Evolutionary conservation across 768 basidiomycete species (phyloP), one percentile per base, ranked within the genome.

Genomic region (Pleurotus tuber-regium): DNA sequence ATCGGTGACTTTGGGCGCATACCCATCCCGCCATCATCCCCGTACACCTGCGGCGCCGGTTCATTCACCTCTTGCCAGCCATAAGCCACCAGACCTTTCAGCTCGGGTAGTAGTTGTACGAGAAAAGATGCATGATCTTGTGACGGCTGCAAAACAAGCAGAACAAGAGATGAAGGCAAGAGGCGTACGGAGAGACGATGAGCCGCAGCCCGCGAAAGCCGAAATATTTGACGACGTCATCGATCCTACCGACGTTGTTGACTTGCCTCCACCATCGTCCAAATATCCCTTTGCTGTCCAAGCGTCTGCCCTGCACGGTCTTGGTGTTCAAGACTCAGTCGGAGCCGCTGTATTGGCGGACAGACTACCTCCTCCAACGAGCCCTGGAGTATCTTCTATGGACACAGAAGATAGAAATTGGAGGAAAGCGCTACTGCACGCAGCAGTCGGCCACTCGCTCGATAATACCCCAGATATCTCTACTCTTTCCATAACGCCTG

Each of bases 231-330:
- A 83, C n/a, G 35, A 38, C 59, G 75, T 87, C 49, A 83, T 92
- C 58, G 90, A 92, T 67, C 90, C 90, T 9, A 92, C 90, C 21
- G 91, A 92, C 60, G 79, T 78, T 21, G 89, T 92, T 29, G 90
- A 92, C 61, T 63, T 92, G 28, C 90, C 90, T 0, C 83, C 76
- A 4, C 85, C 82, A 5, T 81, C 85, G 29, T 71, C 83, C 30
- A 74, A 73, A 29, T 89, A 87, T 61, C 84, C 84, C 1, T 86
- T 91, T 58, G 80, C 85, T 5, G 79, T 87, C 31, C 89, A 90
- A 61, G 79, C 89, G 21, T 88, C 89, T 50, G 85, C 84, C 12
- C 59, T 85, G 43, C 82, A 84, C 59, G 88, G 84, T 12, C 68
- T 91, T 59, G 84, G 86, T 38, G 86, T 89, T 35, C 75, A 81